Evolutionary conservation across 129 eudicot species (phyloP).

Genomic region (Flaveria bidentis): DNA sequence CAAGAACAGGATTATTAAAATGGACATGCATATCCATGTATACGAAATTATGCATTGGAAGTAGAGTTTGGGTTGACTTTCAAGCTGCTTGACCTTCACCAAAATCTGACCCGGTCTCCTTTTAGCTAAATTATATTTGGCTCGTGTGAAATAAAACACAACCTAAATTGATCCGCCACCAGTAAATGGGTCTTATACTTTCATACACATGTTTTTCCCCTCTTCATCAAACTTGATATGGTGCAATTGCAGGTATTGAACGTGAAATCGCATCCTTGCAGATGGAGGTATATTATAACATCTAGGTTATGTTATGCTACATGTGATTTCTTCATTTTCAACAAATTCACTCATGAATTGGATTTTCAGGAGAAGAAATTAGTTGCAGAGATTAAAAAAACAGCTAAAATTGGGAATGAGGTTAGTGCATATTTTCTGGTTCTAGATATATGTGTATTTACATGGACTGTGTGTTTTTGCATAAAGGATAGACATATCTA

Average conservation of each 20-base stretch:
- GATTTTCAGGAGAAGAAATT: slow-evolving; percentile 74
- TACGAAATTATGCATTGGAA: too few relatives aligned
- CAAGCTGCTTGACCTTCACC: neutral
- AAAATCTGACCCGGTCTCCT: neutral
- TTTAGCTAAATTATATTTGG: neutral
- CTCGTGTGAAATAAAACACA: neutral
- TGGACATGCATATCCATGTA: neutral
- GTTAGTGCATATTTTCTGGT: slow-evolving; percentile 35
- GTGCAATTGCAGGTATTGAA: slow-evolving; percentile 66
- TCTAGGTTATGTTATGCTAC: slow-evolving; percentile 6
- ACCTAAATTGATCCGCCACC: neutral
- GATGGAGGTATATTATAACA: slow-evolving; percentile 62
- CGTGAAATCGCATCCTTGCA: slow-evolving; percentile 88
- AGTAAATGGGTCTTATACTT: neutral
- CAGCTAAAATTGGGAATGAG: slow-evolving; percentile 94
- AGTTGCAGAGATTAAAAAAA: slow-evolving; percentile 93
- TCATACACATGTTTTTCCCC: neutral
- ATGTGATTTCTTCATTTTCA: slow-evolving; percentile 13
- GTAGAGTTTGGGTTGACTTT: neutral
- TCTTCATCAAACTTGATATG: slow-evolving; percentile 21
- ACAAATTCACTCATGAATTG: slow-evolving; percentile 26
- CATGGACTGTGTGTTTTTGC: neutral
- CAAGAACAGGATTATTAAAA: neutral
- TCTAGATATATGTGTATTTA: neutral
- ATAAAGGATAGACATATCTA: slow-evolving; percentile 5